Percentiles rank a stretch among this genome's conserved stretches.
phyloP scores from a whole-genome alignment of 2,329 filamentous ascomycete genomes.

The Talaromyces sp. region DNA sequence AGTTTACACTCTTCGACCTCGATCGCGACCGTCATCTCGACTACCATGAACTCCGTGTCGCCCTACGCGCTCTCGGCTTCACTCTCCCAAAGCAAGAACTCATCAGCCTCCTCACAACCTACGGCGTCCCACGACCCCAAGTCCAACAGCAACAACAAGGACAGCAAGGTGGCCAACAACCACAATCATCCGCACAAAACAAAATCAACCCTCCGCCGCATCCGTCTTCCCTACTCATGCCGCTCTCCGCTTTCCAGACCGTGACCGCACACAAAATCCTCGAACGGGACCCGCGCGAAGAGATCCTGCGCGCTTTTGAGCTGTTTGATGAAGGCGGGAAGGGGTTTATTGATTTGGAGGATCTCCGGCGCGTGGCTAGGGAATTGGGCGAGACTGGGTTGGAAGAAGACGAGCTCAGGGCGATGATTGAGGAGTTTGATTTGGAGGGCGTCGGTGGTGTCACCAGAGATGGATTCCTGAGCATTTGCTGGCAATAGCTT shows the following conservation, averaged over 20 bases:
- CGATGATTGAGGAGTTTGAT: slow-evolving; percentile 99
- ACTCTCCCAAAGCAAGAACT: slow-evolving; percentile 83
- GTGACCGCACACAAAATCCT: slow-evolving; percentile 77
- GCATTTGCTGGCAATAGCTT: slow-evolving; percentile 56
- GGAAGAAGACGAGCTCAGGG: slow-evolving; percentile 84
- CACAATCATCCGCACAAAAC: slow-evolving; percentile 25
- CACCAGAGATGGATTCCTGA: slow-evolving; percentile 59
- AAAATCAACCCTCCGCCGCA: slow-evolving; percentile 50
- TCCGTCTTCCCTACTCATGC: slow-evolving; percentile 64
- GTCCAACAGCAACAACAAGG: slow-evolving; percentile 32
- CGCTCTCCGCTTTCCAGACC: slow-evolving; percentile 65
- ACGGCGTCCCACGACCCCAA: slow-evolving; percentile 66
- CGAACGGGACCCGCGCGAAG: slow-evolving; percentile 79
- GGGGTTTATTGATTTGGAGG: slow-evolving; percentile 82
- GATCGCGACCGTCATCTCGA: slow-evolving; percentile 92
- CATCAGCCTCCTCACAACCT: slow-evolving; percentile 70
- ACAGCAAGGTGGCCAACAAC: slow-evolving; percentile 19
- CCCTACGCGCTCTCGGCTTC: slow-evolving; percentile 91
- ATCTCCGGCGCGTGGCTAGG: slow-evolving; percentile 78
- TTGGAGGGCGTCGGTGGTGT: slow-evolving; percentile 82
- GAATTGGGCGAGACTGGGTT: slow-evolving; percentile 84
- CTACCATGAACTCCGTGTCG: slow-evolving; percentile 97
- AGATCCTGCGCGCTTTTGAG: slow-evolving; percentile 85
- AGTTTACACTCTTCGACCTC: slow-evolving; percentile 95
- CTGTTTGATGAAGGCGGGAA: slow-evolving; percentile 92